These are phyloP conservation scores for Alisma plantagoaquatica DNA, from an alignment of 106 monocot genomes.

Conservation along the genomic window DNA sequence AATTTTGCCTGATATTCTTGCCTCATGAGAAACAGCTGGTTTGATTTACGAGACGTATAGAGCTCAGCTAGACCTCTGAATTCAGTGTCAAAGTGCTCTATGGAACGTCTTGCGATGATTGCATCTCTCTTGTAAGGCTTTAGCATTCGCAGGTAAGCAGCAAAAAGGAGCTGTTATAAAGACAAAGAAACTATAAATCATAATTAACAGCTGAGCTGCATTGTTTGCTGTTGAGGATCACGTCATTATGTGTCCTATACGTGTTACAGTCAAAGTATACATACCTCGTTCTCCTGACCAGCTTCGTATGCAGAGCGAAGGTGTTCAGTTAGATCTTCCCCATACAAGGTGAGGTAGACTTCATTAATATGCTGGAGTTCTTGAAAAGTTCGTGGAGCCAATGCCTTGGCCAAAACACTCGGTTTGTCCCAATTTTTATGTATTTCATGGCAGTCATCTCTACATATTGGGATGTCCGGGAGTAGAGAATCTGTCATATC, in stretches of 20 bases:
- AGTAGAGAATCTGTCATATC: no score
- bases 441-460: conserved; percentile 39
- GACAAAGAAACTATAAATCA: not conserved
- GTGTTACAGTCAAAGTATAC: not conserved
- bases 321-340: conserved; percentile 28
- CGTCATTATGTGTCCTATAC: not conserved
- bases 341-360: conserved; percentile 21
- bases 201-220: not conserved
- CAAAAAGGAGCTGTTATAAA: conserved; percentile 7
- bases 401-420: conserved; percentile 2
- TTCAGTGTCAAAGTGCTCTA: conserved; percentile 13
- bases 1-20: conserved; percentile 33
- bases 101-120: conserved; percentile 23
- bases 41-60: conserved; percentile 29
- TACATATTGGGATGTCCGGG: no score
- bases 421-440: conserved; percentile 12
- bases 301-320: conserved; percentile 12
- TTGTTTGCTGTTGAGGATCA: not conserved
- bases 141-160: conserved; percentile 36
- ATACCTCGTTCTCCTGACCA: conserved; percentile 29
- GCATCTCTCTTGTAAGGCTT: conserved; percentile 32
- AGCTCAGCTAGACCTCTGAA: conserved; percentile 35
- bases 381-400: conserved; percentile 17
- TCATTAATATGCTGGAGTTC: conserved; percentile 31
- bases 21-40: conserved; percentile 38